Base-by-base conservation (phyloP, 1,284 basidiomycete genomes). In the Erythrobasidium hasegawianum region DNA sequence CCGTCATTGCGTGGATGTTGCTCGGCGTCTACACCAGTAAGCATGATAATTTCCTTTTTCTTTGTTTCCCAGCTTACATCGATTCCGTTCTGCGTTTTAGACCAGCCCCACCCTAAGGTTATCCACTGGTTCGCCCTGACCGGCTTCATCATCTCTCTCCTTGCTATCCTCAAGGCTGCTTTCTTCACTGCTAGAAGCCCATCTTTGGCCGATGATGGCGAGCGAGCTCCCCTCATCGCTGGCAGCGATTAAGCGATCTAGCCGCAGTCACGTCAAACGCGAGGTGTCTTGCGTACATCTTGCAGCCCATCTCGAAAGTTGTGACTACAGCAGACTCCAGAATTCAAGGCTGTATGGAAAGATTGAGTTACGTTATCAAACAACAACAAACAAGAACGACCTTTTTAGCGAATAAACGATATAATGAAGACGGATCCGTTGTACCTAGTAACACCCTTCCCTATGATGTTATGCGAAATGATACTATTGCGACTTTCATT, bases 111-210 rank as follows among this genome's bases (percentile, higher is more conserved):
- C 45, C 64, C 67, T 47, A 57, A 58, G 20, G 59, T 74, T 57
- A 74, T 75, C 67, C 71, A 71, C 59, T 75, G 68, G 68, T 67
- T 69, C 55, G 73, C 70, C 9, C 70, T 74, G 18, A 72, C 65
- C 1, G 50, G 56, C 11, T 71, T 70, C 62, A 72, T 79, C 65
- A 74, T 79, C 68, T 74, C 75, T 11, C 60, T 77, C 50, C 69
- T 69, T 57, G 70, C 69, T 40, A 64, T 74, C 50, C 43, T 71
- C 68, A 75, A 75, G 65, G 57, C 64, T 47, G 47, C 64, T 52
- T 49, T 72, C 68, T 70, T 68, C 41, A 67, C 61, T 24, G 64
- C 66, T 14, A 59, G 68, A 40, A 52, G 55, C 38, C 67, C 59
- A 33, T n/a, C 52, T 50, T 9, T 52, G 7, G 57, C 68, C 33